Percentiles rank a stretch among this genome's conserved stretches.
Conservation (phyloP, 306 rosid genomes). For the Notholithocarpus densiflorus region DNA sequence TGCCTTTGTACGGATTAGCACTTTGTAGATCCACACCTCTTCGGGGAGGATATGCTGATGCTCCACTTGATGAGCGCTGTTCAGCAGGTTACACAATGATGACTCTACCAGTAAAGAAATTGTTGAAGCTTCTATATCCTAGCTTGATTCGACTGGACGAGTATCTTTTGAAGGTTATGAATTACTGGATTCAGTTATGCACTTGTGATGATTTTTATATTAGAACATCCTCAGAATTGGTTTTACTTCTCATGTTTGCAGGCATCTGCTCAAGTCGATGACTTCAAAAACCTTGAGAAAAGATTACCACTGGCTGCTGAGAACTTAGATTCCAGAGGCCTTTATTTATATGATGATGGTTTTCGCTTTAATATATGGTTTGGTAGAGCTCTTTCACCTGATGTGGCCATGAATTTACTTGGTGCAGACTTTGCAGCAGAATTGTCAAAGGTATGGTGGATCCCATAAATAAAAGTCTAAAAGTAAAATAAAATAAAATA, state of each 20-base stretch:
- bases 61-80: slow-evolving; percentile 83
- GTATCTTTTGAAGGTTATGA: slow-evolving; percentile 67
- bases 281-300: slow-evolving; percentile 51
- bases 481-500: not conserved
- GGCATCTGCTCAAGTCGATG: slow-evolving; percentile 51
- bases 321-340: slow-evolving; percentile 92
- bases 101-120: slow-evolving; percentile 71
- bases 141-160: slow-evolving; percentile 80
- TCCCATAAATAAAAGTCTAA: not conserved
- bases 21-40: slow-evolving; percentile 78
- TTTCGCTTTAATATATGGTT: slow-evolving; percentile 87
- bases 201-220: not conserved
- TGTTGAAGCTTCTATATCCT: slow-evolving; percentile 90
- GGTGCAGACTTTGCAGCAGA: slow-evolving; percentile 90
- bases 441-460: slow-evolving; percentile 74
- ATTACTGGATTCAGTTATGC: slow-evolving; percentile 14
- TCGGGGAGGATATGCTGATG: slow-evolving; percentile 88
- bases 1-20: slow-evolving; percentile 85
- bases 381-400: slow-evolving; percentile 91
- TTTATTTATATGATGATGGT: slow-evolving; percentile 81
- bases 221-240: slow-evolving; percentile 15
- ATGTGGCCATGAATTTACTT: slow-evolving; percentile 84
- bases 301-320: slow-evolving; percentile 77
- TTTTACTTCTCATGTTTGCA: slow-evolving; percentile 36
- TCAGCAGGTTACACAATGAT: slow-evolving; percentile 79